A percentile compares a stretch with the other conserved stretches of the same genome.
These are phyloP conservation scores for Populus hybrid DNA, from an alignment of 441 rosid genomes.

Conservation along the genomic window DNA sequence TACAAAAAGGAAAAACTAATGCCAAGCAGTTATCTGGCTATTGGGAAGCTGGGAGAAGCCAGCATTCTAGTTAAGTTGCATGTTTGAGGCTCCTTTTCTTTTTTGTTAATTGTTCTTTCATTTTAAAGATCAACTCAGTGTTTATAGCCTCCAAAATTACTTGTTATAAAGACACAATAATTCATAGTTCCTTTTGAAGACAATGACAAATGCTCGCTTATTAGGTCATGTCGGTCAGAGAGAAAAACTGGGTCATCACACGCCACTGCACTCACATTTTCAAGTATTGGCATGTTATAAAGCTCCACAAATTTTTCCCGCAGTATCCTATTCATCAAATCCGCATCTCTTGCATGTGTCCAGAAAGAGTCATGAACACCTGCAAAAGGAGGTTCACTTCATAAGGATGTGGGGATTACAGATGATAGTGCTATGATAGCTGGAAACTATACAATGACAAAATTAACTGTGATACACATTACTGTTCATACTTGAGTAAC, in stretches of 20 bases:
- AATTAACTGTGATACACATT: not conserved
- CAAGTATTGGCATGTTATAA: conserved; percentile 75
- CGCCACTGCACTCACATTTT: conserved; percentile 61
- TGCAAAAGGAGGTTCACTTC: conserved; percentile 27
- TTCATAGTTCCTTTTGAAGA: not conserved
- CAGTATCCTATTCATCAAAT: conserved; percentile 81
- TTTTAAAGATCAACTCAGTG: not conserved
- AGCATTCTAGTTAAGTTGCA: not conserved
- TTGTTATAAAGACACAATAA: not conserved
- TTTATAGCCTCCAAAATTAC: not conserved
- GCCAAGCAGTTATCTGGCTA: not conserved
- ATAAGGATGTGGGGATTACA: conserved; percentile 1
- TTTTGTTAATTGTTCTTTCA: not conserved
- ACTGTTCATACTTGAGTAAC: not conserved
- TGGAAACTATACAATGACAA: not conserved
- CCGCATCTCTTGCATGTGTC: conserved; percentile 97
- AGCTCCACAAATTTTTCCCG: conserved; percentile 93
- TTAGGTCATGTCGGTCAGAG: not conserved
- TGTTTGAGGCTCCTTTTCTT: not conserved
- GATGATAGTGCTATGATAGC: not conserved
- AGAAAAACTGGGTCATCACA: not conserved
- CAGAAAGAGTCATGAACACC: conserved; percentile 99
- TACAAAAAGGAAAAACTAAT: not conserved
- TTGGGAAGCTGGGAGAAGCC: not conserved
- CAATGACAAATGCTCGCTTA: not conserved